Evolutionary conservation across 208 protist species (phyloP), one percentile per base, ranked within the genome.

Genomic region (Vickermania ingenoplastis): DNA sequence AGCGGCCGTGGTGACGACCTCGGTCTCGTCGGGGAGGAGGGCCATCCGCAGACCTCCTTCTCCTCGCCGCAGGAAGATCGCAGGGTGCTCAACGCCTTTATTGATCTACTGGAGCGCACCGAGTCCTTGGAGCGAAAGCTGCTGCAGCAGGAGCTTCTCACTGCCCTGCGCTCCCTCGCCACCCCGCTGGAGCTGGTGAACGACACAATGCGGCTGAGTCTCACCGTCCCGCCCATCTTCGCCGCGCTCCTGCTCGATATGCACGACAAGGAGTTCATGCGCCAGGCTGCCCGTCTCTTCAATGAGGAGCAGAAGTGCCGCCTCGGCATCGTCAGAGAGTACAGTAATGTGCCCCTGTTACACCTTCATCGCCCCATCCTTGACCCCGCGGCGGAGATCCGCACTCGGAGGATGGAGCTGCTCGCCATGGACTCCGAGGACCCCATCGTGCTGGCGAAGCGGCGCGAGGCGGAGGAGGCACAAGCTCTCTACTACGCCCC

Each of bases 111-210:
- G 28, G 24, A 73, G 14, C 69, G 75, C 28, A 83, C 73, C 31
- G 86, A 92, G 59, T 76, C 80, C 11, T 75, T 79, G 26, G 79
- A 89, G 59, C 77, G 86, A 1, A 71, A 76, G 26, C 58, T 64
- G 41, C 54, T 89, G 55, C 59, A 82, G 59, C 67, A 63, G 31
- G 52, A 66, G 24, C 57, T 89, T 24, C 67, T 79, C 23, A 29
- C 41, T 14, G 50, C 65, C 50, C 75, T 81, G 31, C 57, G 45
- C 2, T 63, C 67, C 13, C 25, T 88, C n/a, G 36, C 82, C 55
- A 48, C 51, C 22, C 60, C 59, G 2, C 59, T 71, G 14, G 30
- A 31, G 13, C 57, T 68, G 21, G 49, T 75, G 31, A 71, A 61
- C 68, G 53, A 59, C 28, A 30, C 65, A 24, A 48, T 77, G 23